Evolutionary conservation across 2,329 filamentous ascomycete genomes (phyloP), one percentile per base, ranked within the genome.

Genomic region (Aspergillus fumigatiaffinis): DNA sequence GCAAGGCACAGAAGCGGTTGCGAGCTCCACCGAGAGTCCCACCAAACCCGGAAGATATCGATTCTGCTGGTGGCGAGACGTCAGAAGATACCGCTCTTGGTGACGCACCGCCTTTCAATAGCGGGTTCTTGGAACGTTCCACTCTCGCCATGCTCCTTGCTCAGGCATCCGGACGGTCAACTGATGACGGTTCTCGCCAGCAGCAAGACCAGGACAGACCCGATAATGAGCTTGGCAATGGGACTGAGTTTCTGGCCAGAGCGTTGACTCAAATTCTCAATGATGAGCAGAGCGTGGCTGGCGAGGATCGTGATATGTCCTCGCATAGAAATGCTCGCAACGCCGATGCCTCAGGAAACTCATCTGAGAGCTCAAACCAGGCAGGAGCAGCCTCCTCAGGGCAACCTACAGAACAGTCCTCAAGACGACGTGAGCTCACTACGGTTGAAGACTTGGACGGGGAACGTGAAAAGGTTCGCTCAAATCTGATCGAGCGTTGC

Each of bases 401-500:
- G 51, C 68, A 64, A 54, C 62, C 54, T 29, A 38, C 62, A 29
- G 61, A 67, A 52, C 66, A 69, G 26, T 55, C 66, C 10, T 58
- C 64, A 41, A 68, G 61, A 53, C 66, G 67, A 38, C 73, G 72
- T 20, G 68, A 75, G 52, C 60, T 75, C 32, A 63, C 67, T 32
- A 89, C 89, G 0, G 81, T 92, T 56, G 90, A 97, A 57, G 88
- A 92, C 62, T 80, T 99, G 6, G 90, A 96, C 60, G 83, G 84
- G 35, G 84, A 90, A 71, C 87, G 94, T 49, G 80, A 83, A 4
- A 82, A 81, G n/a, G 79, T 97, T 44, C 85, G 91, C 42, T 81
- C 85, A 21, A 87, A 90, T 55, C 76, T 97, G 54, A 92, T 97
- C 58, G 92, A 97, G 66, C 89, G 91, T 57, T 96, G 90, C 63